Evolutionary conservation across 179 eudicot genomes (phyloP).

Genomic region (Gypsophila paniculata): DNA sequence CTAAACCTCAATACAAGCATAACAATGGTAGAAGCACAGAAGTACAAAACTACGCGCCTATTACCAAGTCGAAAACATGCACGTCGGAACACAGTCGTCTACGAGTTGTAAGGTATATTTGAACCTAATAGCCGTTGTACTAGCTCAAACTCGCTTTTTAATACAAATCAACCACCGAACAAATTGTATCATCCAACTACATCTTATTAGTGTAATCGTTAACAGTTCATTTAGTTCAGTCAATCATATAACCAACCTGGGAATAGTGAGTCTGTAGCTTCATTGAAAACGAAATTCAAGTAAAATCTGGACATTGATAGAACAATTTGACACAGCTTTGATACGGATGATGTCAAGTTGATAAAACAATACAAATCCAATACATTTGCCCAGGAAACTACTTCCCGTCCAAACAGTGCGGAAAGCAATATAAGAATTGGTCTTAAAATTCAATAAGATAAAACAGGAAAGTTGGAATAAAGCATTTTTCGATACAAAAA

Average conservation of each 20-base stretch:
- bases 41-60: background rate
- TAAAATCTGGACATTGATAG: background rate
- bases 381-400: background rate
- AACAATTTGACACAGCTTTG: background rate
- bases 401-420: background rate
- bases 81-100: background rate
- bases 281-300: background rate
- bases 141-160: background rate
- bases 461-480: background rate
- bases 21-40: background rate
- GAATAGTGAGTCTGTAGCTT: background rate
- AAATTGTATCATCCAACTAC: too few species aligned
- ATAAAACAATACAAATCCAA: too few species aligned
- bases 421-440: too few species aligned
- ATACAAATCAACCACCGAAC: background rate
- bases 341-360: background rate
- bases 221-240: background rate
- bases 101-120: background rate
- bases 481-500: background rate
- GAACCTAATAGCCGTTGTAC: background rate
- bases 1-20: background rate
- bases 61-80: background rate
- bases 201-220: too few species aligned
- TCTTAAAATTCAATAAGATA: too few species aligned
- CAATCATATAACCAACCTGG: background rate